Base-by-base conservation (phyloP, 2,329 filamentous ascomycete species). In the Gaeumannomyces sp. region DNA sequence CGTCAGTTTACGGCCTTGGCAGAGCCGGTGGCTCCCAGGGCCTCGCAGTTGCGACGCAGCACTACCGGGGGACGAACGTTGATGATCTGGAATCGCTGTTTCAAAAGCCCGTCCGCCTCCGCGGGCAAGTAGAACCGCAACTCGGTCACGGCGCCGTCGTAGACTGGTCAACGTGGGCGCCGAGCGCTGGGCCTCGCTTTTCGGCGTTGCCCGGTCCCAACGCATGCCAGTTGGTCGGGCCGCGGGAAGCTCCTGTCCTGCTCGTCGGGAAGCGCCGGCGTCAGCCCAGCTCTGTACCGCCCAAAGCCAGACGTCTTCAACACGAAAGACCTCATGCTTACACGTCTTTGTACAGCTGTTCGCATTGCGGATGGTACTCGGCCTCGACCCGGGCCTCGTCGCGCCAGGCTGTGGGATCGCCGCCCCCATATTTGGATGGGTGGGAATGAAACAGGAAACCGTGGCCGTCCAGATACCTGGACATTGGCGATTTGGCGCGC, bases 301-400 rank as follows among this genome's bases (percentile, higher is more conserved):
- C 14, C 59, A 53, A 14, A n/a, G 45, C 56, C 33, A 45, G 14
- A 19, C 38, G 16, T 29, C 29, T 6, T 6, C 29, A 3, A 45
- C 14, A 29, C n/a, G 56, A 13, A 28, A 11, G 56, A 1, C n/a
- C n/a, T 22, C 14, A 31, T 14, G 66, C 50, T 45, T 65, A 57
- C 85, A 74, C 79, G 2, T 85, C 80, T 64, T 87, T 88, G 0
- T 93, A 72, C 31, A 93, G 76, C 63, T 84, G 75, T 73, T 89
- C 86, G 28, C 90, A 85, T 73, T 93, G 90, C 0, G 86, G 84
- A 74, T 93, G 94, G 77, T 93, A 94, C 31, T 81, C 76, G 1
- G 76, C 69, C 70, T 84, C 79, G 70, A 94, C 87, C 31, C 79
- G 77, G 3, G 82, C 80, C 62, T 89, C 85, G 72, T 89, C 82